Conservation (phyloP, 306 rosid species). For the Fragaria ananassa region DNA sequence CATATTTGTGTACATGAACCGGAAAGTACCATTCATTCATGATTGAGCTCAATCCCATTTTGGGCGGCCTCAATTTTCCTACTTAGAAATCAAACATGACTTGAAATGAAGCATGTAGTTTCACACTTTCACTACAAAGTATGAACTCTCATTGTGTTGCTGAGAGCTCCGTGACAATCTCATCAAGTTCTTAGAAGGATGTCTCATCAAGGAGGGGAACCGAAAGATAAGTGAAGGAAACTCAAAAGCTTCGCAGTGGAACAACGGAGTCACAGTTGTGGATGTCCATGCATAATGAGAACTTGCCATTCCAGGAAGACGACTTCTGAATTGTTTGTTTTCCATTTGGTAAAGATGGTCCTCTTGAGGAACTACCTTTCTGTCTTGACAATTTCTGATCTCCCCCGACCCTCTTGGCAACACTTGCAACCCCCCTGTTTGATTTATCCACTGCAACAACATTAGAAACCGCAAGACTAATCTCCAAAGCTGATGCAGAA, state of each 20-base stretch:
- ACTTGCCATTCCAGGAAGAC: slow-evolving; percentile 53
- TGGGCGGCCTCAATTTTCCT: slow-evolving; percentile 8
- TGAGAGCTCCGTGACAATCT: slow-evolving; percentile 29
- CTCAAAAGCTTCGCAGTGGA: slow-evolving; percentile 44
- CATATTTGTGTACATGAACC: background rate
- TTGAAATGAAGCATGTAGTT: background rate
- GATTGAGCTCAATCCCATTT: slow-evolving; percentile 11
- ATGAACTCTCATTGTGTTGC: slow-evolving; percentile 32
- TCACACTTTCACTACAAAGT: background rate
- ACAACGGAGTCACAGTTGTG: slow-evolving; percentile 37
- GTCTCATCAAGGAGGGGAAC: background rate
- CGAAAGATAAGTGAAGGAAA: background rate
- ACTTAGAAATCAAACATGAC: slow-evolving; percentile 17
- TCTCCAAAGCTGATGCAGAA: slow-evolving; percentile 41
- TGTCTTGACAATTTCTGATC: slow-evolving; percentile 30
- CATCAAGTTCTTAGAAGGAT: slow-evolving; percentile 10
- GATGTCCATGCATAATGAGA: slow-evolving; percentile 32
- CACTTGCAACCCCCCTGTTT: background rate
- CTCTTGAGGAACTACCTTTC: slow-evolving; percentile 45
- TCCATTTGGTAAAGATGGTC: slow-evolving; percentile 33
- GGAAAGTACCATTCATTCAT: background rate
- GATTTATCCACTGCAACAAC: slow-evolving; percentile 14
- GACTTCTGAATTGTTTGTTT: slow-evolving; percentile 62
- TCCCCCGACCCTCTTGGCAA: slow-evolving; percentile 30
- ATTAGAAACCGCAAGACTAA: slow-evolving; percentile 27